Evolutionary conservation across 73 alveolate species (phyloP), one percentile per base, ranked within the genome.

Genomic region (Paramecium pentaurelia): DNA sequence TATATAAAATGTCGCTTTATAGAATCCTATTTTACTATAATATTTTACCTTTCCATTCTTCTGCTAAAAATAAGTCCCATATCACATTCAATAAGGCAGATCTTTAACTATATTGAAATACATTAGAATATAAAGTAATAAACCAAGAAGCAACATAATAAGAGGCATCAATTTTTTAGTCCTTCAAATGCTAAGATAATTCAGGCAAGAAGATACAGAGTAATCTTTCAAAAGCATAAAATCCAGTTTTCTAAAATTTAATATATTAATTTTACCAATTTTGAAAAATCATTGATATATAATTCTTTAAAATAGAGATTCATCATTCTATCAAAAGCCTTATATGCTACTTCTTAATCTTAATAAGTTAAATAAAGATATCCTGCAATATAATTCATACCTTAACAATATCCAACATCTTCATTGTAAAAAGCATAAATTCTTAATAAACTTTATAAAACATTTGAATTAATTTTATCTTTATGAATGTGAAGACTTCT

Each of bases 311-410:
- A 95, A 51, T 95, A 84, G n/a, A 96, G 71, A 14, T 95, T 93
- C 85, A 98, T 92, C 75, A 97, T 84, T 44, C 95, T 94, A 77
- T 90, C 93, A 96, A 95, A 96, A 34, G 96, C 96, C 60, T 96
- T 96, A 92, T 97, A 98, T 4, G 98, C 96, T 58, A 83, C 92
- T 8, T 88, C 95, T 87, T 98, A 99, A 58, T 97, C 96, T 42
- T 94, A 86, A 75, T 94, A 94, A 18, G 96, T 86, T 47, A 95
- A 71, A 93, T 96, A 97, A 37, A 98, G 93, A 86, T 96, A 97
- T 5, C 99, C 99, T 42, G 99, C 99, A 25, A 98, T 94, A 92
- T 97, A 98, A 91, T 98, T 98, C 99, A 98, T 98, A 10, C 99
- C 99, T 93, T 98, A 97, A 93, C 99, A 97, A 86, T 98, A 98